Percentiles rank a stretch among this genome's conserved stretches.
phyloP scores from a whole-genome alignment of 2,329 filamentous ascomycete species.

The Diaporthe helianthi region DNA sequence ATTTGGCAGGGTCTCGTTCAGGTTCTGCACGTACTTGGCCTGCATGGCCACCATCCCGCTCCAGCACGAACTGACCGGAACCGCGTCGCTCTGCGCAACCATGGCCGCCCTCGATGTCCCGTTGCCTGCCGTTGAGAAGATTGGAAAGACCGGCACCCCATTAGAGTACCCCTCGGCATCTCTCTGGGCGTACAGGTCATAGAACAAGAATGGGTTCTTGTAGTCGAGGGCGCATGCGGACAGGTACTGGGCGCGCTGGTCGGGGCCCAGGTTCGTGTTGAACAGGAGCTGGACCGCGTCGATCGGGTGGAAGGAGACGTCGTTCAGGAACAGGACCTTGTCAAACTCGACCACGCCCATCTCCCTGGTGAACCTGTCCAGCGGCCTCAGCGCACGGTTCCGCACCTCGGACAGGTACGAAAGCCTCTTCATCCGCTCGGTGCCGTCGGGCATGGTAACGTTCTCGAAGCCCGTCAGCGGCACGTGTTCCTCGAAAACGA shows the following conservation, averaged over 20 bases:
- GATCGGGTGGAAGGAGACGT: constrained; percentile 61
- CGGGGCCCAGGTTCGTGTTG: constrained; percentile 59
- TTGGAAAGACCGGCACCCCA: constrained; percentile 72
- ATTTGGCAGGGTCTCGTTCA: constrained; percentile 41
- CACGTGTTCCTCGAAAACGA: constrained; percentile 67
- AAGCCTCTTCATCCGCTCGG: constrained; percentile 72
- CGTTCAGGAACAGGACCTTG: constrained; percentile 71
- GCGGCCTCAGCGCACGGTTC: constrained; percentile 71
- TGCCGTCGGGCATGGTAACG: constrained; percentile 67
- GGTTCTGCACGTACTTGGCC: constrained; percentile 63
- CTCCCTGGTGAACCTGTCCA: constrained; percentile 54
- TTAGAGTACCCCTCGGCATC: constrained; percentile 70
- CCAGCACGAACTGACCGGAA: constrained; percentile 74
- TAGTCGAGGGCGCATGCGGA: constrained; percentile 77
- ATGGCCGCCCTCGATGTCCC: constrained; percentile 68
- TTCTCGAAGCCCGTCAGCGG: constrained; percentile 63
- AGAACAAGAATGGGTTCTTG: constrained; percentile 70
- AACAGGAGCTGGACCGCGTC: constrained; percentile 68
- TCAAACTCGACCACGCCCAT: constrained; percentile 54
- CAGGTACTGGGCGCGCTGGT: constrained; percentile 65
- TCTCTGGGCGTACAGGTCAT: constrained; percentile 76
- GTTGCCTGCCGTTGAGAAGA: constrained; percentile 62
- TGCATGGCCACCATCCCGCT: constrained; percentile 77
- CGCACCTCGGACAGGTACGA: constrained; percentile 76
- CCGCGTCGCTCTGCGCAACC: constrained; percentile 65